Conservation (phyloP, 2,329 filamentous ascomycete species). For the Colletotrichum phormii region DNA sequence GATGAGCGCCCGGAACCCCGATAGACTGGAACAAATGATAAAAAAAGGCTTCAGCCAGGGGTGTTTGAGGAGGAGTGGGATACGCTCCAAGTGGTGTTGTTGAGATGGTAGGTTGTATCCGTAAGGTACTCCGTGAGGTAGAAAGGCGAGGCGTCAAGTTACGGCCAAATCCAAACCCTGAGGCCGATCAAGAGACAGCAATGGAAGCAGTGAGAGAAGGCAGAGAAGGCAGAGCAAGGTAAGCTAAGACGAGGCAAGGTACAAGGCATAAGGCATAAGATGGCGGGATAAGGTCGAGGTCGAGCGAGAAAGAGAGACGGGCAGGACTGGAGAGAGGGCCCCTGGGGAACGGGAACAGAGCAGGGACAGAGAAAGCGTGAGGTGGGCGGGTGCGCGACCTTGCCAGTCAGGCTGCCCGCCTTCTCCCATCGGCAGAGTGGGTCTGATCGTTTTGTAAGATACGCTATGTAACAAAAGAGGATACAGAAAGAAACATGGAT, state of each 20-base stretch:
- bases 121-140: neutral
- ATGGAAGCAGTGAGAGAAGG: neutral
- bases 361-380: slow-evolving; percentile 27
- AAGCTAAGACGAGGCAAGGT: slow-evolving; percentile 1
- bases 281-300: slow-evolving; percentile 7
- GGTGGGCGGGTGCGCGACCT: slow-evolving; percentile 32
- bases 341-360: slow-evolving; percentile 8
- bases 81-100: slow-evolving; percentile 14
- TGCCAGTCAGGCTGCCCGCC: slow-evolving; percentile 6
- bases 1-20: neutral
- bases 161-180: slow-evolving; percentile 16
- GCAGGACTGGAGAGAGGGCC: neutral
- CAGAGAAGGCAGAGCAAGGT: too few relatives aligned
- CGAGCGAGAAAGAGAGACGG: slow-evolving; percentile 8
- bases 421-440: slow-evolving; percentile 9
- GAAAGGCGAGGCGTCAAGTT: slow-evolving; percentile 22
- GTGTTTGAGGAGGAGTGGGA: slow-evolving; percentile 9
- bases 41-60: neutral
- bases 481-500: slow-evolving; percentile 28
- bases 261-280: neutral
- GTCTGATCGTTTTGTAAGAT: neutral
- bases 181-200: slow-evolving; percentile 11
- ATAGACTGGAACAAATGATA: neutral
- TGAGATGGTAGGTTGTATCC: neutral
- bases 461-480: neutral